Percentiles rank a stretch among this genome's conserved stretches.
Evolutionary conservation across 208 protist genomes (phyloP).

Genomic region (Lotmaria passim): DNA sequence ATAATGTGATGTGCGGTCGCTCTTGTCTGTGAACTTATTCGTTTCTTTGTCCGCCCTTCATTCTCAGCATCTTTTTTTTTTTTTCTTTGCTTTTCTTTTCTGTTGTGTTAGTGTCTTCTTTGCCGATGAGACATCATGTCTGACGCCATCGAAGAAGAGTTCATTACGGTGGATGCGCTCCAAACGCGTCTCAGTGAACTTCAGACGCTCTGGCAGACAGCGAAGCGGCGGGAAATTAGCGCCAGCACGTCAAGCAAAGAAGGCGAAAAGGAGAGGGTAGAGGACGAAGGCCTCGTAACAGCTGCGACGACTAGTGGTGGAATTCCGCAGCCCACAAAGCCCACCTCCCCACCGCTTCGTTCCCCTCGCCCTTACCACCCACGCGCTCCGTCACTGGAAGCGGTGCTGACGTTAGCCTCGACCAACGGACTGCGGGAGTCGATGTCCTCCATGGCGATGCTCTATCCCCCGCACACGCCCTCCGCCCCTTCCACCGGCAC

Average conservation of each 20-base stretch:
- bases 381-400: background rate
- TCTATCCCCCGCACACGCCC: background rate
- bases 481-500: slow-evolving; percentile 4
- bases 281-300: background rate
- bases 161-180: slow-evolving; percentile 1
- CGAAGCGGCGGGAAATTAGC: background rate
- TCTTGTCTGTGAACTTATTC: too few species aligned
- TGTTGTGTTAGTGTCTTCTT: background rate
- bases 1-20: too few species aligned
- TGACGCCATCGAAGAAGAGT: background rate
- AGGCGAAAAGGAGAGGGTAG: background rate
- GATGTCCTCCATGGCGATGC: background rate
- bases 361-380: slow-evolving; percentile 6
- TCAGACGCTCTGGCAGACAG: slow-evolving; percentile 15
- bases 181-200: slow-evolving; percentile 14
- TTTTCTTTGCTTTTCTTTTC: background rate
- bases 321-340: slow-evolving; percentile 9
- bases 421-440: slow-evolving; percentile 2
- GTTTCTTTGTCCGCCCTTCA: background rate
- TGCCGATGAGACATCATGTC: background rate
- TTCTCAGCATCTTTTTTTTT: background rate
- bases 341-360: background rate
- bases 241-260: background rate
- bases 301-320: background rate
- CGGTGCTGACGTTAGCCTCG: background rate